Evolutionary conservation across 1,284 basidiomycete species (phyloP), one percentile per base, ranked within the genome.

Genomic region (Uromyces viciae-fabae): DNA sequence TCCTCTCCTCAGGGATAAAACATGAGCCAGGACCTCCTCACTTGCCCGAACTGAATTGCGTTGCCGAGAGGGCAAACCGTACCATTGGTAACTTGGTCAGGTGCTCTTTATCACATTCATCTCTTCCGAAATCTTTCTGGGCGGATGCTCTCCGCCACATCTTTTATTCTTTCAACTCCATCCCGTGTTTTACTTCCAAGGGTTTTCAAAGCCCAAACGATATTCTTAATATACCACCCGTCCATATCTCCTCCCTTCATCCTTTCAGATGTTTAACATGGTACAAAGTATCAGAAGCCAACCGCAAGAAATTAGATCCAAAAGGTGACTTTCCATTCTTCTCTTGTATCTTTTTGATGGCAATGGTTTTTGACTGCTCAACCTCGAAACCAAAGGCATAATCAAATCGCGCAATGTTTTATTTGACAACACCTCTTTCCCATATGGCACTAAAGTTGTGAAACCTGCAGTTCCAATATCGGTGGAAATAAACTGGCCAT

Each of bases 1-100:
- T 87, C 7, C 81, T 82, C 8, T 38, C 62, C 0, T 38, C 81
- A 9, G 87, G 87, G 22, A 88, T 86, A 2, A 54, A 78, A 28
- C 83, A 82, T 31, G 81, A 85, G 64, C 82, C 85, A n/a, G 86
- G 85, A 15, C 83, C 86, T 0, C 87, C 87, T 72, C 84, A 88
- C 80, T 85, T 86, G 2, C 86, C 86, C 2, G 82, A 84, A 64
- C 22, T 83, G 81, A 88, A 86, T 82, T 79, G 87, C 83, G 82
- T 84, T 52, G 83, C 85, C n/a, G n/a, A n/a, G n/a, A n/a, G n/a
- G n/a, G n/a, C n/a, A n/a, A n/a, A n/a, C n/a, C n/a, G n/a, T n/a
- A 87, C 85, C 2, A 83, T 84, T 25, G 66, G 84, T 0, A 83
- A 85, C 22, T 81, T 80, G 31, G 82, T 82, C 11, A 75, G 84